Percentiles rank a stretch among this genome's conserved stretches.
Conservation (phyloP, 495 filamentous ascomycete species). For the Tuber aestivum region DNA sequence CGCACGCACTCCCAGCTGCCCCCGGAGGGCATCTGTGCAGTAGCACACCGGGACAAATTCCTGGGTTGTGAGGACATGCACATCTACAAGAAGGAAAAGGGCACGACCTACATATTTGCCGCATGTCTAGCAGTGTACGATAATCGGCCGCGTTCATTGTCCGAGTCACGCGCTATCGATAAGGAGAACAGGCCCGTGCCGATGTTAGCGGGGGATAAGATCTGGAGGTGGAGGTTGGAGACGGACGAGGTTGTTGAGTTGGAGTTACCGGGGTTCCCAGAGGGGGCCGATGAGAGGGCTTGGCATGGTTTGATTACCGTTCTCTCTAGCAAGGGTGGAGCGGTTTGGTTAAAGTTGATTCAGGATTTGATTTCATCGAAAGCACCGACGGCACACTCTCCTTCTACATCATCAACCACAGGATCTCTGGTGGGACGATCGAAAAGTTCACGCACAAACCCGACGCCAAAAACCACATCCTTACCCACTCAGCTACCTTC, state of each 20-base stretch:
- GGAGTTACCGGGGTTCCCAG: constrained; percentile 17
- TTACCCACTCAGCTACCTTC: constrained; percentile 15
- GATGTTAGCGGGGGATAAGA: constrained; percentile 18
- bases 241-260: constrained; percentile 28
- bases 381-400: constrained; percentile 16
- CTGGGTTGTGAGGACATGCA: constrained; percentile 39
- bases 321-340: not conserved
- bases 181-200: not conserved
- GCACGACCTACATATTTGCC: constrained; percentile 26
- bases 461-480: not conserved
- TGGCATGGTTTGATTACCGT: constrained; percentile 20
- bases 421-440: constrained; percentile 13
- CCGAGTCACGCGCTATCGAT: constrained; percentile 10
- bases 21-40: constrained; percentile 23
- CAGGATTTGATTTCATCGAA: constrained; percentile 28
- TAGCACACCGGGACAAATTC: constrained; percentile 29
- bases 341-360: not conserved
- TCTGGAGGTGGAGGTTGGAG: constrained; percentile 37
- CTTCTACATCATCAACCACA: constrained; percentile 39
- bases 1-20: constrained; percentile 41
- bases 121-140: constrained; percentile 15
- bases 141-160: constrained; percentile 16
- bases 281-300: constrained; percentile 11
- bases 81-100: constrained; percentile 16
- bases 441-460: constrained; percentile 40